Evolutionary conservation across 192 early-diverging fungal genomes (phyloP).

Genomic region (Coemansia sp.): DNA sequence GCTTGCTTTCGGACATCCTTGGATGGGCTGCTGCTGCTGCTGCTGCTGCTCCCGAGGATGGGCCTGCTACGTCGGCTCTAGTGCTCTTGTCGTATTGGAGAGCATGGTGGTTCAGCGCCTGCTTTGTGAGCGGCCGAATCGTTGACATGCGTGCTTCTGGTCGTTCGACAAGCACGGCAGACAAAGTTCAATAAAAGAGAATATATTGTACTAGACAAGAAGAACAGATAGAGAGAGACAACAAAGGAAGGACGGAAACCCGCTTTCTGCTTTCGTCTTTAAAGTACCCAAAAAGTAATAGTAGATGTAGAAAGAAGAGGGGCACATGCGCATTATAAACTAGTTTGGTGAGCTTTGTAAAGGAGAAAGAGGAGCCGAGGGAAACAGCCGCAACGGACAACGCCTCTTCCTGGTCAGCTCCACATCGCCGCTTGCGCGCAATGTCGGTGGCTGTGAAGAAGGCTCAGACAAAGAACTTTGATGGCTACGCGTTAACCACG

Average conservation of each 20-base stretch:
- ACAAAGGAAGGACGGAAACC: background rate
- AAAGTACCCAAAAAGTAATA: background rate
- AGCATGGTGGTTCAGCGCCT: slow-evolving; percentile 23
- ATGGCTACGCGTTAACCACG: background rate
- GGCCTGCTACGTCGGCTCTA: background rate
- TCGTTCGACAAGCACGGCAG: background rate
- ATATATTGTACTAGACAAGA: background rate
- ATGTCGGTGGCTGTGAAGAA: background rate
- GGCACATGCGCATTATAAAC: background rate
- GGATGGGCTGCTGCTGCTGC: slow-evolving; percentile 9
- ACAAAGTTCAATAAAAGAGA: background rate
- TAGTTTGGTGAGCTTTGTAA: background rate
- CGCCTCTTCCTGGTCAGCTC: background rate
- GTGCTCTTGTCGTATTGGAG: background rate
- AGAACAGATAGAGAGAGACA: background rate
- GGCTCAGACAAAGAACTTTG: background rate
- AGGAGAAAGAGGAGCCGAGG: background rate
- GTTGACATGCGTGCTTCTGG: slow-evolving; percentile 9
- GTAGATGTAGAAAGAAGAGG: slow-evolving; percentile 1
- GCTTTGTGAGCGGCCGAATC: slow-evolving; percentile 32
- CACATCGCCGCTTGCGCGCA: no score
- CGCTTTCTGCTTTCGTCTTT: slow-evolving; percentile 2
- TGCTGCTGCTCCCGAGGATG: slow-evolving; percentile 7
- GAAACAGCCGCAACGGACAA: background rate
- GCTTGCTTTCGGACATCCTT: slow-evolving; percentile 26